These are phyloP conservation scores for Amoebophrya sp. DNA, from an alignment of 169 alveolate species.

Conservation along the genomic window DNA sequence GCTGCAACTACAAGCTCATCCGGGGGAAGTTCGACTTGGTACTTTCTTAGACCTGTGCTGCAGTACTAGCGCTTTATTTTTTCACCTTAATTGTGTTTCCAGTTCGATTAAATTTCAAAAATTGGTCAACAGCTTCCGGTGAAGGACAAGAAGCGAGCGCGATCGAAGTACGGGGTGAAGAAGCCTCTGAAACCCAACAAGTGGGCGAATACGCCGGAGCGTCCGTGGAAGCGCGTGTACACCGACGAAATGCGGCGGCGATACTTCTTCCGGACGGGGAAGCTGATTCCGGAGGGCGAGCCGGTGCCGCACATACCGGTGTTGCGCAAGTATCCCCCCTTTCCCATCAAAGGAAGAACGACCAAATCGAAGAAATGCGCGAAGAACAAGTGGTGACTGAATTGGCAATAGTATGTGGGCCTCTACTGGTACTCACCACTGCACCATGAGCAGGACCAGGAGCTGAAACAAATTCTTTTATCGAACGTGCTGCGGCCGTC, in stretches of 20 bases:
- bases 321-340: neutral
- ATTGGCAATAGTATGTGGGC: no score
- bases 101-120: neutral
- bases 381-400: no score
- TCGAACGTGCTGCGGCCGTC: no score
- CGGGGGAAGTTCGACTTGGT: conserved; percentile 48
- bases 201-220: neutral
- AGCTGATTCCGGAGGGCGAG: neutral
- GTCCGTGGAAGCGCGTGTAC: neutral
- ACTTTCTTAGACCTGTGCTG: neutral
- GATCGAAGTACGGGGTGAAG: conserved; percentile 36
- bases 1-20: conserved; percentile 45
- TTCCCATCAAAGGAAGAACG: neutral
- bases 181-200: neutral
- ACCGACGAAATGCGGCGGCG: neutral
- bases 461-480: no score
- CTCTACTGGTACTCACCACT: no score
- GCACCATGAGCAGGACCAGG: no score
- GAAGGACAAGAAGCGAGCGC: conserved; percentile 43
- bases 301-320: neutral
- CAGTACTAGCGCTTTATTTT: neutral
- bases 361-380: no score
- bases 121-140: conserved; percentile 32
- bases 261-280: neutral
- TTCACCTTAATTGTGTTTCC: neutral